A percentile compares a stretch with the other conserved stretches of the same genome.
These are phyloP conservation scores for Macrophomina pseudophaseolina DNA, from an alignment of 2,329 filamentous ascomycete species.

Conservation along the genomic window DNA sequence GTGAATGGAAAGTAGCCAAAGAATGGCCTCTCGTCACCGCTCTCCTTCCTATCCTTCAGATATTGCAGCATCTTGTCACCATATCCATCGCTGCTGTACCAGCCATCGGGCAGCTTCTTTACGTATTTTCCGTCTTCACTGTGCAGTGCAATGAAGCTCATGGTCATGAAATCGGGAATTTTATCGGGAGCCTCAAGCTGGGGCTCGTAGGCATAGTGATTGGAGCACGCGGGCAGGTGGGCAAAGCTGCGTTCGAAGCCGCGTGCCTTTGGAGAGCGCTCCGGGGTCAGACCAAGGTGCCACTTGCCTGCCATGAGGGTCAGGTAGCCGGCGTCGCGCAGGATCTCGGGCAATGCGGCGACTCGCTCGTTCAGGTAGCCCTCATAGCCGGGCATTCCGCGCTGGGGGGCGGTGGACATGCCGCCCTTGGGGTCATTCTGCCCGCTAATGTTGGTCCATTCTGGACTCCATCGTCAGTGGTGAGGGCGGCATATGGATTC, in stretches of 20 bases:
- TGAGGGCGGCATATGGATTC: too few species aligned
- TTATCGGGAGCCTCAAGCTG: constrained; percentile 41
- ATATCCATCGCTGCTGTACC: constrained; percentile 48
- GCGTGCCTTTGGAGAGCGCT: constrained; percentile 60
- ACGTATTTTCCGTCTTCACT: constrained; percentile 48
- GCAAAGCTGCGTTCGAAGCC: constrained; percentile 66
- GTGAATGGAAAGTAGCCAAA: constrained; percentile 67
- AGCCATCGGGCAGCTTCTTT: constrained; percentile 40
- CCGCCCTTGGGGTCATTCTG: constrained; percentile 59
- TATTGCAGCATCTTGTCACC: constrained; percentile 47
- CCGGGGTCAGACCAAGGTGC: constrained; percentile 65
- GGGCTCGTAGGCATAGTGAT: constrained; percentile 62
- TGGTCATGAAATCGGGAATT: constrained; percentile 49
- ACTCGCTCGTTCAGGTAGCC: constrained; percentile 67
- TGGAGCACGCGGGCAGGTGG: constrained; percentile 56
- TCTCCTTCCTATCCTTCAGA: constrained; percentile 41
- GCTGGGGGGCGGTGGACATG: constrained; percentile 59
- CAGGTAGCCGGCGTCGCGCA: constrained; percentile 63
- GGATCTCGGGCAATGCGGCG: constrained; percentile 62
- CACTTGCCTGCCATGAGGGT: constrained; percentile 68
- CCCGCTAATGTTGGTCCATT: constrained; percentile 61
- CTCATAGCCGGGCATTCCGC: constrained; percentile 66
- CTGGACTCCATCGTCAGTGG: constrained; percentile 31
- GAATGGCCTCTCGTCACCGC: constrained; percentile 54
- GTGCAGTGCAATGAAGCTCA: constrained; percentile 48